Evolutionary conservation across 2,329 filamentous ascomycete genomes (phyloP).

Genomic region (Herpomyces periplanetae): DNA sequence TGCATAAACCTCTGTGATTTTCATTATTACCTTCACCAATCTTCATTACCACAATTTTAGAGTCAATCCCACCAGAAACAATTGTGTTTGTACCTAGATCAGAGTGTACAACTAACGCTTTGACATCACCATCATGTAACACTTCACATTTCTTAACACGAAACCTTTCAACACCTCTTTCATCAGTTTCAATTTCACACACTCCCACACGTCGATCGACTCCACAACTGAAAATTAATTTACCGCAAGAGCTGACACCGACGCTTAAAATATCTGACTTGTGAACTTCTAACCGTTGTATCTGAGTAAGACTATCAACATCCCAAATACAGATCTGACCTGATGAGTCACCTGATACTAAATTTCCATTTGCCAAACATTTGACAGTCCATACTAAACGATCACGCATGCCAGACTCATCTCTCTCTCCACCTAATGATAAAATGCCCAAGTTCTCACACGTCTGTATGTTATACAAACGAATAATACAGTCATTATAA

Average conservation of each 20-base stretch:
- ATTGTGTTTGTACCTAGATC: conserved; percentile 6
- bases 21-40: conserved; percentile 36
- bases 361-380: conserved; percentile 46
- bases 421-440: conserved; percentile 46
- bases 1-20: conserved; percentile 40
- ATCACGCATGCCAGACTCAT: conserved; percentile 46
- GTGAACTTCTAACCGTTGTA: conserved; percentile 50
- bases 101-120: conserved; percentile 12
- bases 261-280: conserved; percentile 64
- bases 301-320: conserved; percentile 54
- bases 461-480: conserved; percentile 39
- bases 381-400: conserved; percentile 79
- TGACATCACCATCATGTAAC: conserved; percentile 84
- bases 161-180: conserved; percentile 41
- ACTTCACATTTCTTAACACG: conserved; percentile 37
- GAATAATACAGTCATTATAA: conserved; percentile 83
- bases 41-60: conserved; percentile 40
- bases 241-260: conserved; percentile 39
- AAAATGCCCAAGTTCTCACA: conserved; percentile 42
- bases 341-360: conserved; percentile 75
- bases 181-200: conserved; percentile 16
- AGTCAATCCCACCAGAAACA: conserved; percentile 26
- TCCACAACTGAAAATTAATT: conserved; percentile 48
- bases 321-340: conserved; percentile 82
- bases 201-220: conserved; percentile 61